Conservation (phyloP, 2,329 filamentous ascomycete genomes). For the Triangularia verruculosa region DNA sequence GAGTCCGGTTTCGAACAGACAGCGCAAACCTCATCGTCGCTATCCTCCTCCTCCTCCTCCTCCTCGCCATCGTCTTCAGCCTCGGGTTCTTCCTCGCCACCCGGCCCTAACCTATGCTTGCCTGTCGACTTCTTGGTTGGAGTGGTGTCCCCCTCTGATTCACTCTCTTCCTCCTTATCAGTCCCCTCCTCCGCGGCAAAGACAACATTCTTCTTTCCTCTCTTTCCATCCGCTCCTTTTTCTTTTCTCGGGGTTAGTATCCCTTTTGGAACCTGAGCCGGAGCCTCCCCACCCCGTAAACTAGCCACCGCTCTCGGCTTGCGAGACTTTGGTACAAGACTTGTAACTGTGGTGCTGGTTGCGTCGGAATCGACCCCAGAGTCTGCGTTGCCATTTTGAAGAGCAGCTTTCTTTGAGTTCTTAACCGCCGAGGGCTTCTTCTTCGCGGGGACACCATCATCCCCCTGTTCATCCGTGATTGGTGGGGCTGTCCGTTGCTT, state of each 20-base stretch:
- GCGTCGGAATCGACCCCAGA: not conserved
- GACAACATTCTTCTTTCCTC: slow-evolving; percentile 52
- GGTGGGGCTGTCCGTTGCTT: slow-evolving; percentile 10
- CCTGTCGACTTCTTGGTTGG: slow-evolving; percentile 17
- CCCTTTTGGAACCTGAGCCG: slow-evolving; percentile 43
- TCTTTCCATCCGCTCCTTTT: slow-evolving; percentile 26
- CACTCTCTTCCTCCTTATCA: slow-evolving; percentile 48
- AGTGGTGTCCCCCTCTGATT: slow-evolving; percentile 38
- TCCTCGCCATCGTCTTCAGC: slow-evolving; percentile 15
- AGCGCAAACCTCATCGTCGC: slow-evolving; percentile 54
- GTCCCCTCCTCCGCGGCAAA: slow-evolving; percentile 39
- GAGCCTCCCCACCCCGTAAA: slow-evolving; percentile 16
- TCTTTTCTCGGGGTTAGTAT: slow-evolving; percentile 53
- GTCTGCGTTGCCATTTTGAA: not conserved
- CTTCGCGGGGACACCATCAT: not conserved
- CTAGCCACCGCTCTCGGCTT: not conserved
- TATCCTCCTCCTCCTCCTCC: slow-evolving; percentile 25
- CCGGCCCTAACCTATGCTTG: slow-evolving; percentile 11
- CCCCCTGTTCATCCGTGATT: not conserved
- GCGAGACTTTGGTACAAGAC: not conserved
- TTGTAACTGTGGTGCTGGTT: too few relatives aligned
- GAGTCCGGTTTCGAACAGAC: slow-evolving; percentile 59
- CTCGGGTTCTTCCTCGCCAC: slow-evolving; percentile 12
- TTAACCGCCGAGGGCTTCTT: not conserved
- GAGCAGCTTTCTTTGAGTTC: not conserved